A percentile compares a stretch with the other conserved stretches of the same genome.
Evolutionary conservation across 768 basidiomycete genomes (phyloP).

Genomic region (Boletus subcaerulescens): DNA sequence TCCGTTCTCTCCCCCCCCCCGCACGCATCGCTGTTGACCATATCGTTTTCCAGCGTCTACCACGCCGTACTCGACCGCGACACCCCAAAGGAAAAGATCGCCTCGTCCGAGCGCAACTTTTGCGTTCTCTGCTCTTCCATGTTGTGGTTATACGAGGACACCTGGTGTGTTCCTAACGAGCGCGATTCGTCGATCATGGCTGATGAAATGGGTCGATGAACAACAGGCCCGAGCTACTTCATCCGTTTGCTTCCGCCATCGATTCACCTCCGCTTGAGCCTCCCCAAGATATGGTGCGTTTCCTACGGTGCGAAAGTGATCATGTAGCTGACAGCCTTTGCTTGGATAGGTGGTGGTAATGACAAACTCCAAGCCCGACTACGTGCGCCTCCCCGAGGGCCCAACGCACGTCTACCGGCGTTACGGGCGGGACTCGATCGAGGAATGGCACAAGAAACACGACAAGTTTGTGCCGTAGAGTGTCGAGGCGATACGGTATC

Average conservation of each 20-base stretch:
- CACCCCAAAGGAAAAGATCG: slow-evolving; percentile 44
- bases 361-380: slow-evolving; percentile 50
- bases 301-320: too few relatives aligned
- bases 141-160: slow-evolving; percentile 61
- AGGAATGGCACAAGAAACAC: slow-evolving; percentile 59
- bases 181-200: background rate
- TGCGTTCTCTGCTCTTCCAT: slow-evolving; percentile 62
- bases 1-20: slow-evolving; percentile 14
- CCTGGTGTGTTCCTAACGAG: slow-evolving; percentile 40
- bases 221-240: slow-evolving; percentile 59
- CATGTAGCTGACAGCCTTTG: background rate
- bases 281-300: slow-evolving; percentile 49
- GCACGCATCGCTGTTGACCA: background rate
- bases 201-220: background rate
- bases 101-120: slow-evolving; percentile 59
- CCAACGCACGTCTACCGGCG: slow-evolving; percentile 43
- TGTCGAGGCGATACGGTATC: too few relatives aligned
- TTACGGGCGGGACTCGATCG: slow-evolving; percentile 47
- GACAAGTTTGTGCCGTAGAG: slow-evolving; percentile 34
- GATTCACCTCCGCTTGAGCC: slow-evolving; percentile 55
- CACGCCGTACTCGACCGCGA: slow-evolving; percentile 60
- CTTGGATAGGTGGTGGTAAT: slow-evolving; percentile 42
- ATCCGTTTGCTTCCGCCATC: slow-evolving; percentile 67
- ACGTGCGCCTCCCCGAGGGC: slow-evolving; percentile 63
- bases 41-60: slow-evolving; percentile 44